Percentiles rank a stretch among this genome's conserved stretches.
These are phyloP conservation scores for Dendrobium officinale DNA, from an alignment of 106 monocot genomes.

Conservation along the genomic window DNA sequence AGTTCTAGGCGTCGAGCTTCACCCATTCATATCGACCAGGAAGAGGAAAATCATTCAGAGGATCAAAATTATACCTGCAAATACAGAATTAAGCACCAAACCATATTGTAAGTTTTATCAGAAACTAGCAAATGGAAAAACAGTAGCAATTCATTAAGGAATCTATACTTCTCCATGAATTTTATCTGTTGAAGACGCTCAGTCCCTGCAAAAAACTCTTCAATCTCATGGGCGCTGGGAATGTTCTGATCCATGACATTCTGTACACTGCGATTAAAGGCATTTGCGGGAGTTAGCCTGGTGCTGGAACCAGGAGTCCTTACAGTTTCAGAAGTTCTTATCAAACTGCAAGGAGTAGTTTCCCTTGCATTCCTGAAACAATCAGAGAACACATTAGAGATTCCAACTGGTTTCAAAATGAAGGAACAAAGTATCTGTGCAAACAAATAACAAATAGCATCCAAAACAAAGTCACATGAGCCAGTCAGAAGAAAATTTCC, in stretches of 20 bases:
- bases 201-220: conserved; percentile 62
- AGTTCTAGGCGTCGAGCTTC: conserved; percentile 33
- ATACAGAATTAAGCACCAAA: neutral
- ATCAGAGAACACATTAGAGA: neutral
- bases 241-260: conserved; percentile 10
- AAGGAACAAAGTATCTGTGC: neutral
- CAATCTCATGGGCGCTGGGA: conserved; percentile 55
- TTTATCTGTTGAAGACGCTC: conserved; percentile 57
- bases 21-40: conserved; percentile 65
- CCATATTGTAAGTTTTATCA: neutral
- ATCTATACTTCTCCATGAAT: conserved; percentile 59
- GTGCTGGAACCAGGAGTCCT: conserved; percentile 63
- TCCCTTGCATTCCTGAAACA: conserved; percentile 54
- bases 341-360: conserved; percentile 73
- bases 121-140: no score
- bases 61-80: conserved; percentile 73
- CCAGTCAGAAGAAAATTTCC: neutral
- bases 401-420: neutral
- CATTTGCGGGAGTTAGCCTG: conserved; percentile 14
- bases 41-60: conserved; percentile 56
- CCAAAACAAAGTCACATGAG: neutral
- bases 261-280: conserved; percentile 18
- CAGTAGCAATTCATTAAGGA: neutral
- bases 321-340: conserved; percentile 31
- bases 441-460: neutral